Base-by-base conservation (phyloP, 495 filamentous ascomycete genomes). In the Hyaloscypha bicolor region DNA sequence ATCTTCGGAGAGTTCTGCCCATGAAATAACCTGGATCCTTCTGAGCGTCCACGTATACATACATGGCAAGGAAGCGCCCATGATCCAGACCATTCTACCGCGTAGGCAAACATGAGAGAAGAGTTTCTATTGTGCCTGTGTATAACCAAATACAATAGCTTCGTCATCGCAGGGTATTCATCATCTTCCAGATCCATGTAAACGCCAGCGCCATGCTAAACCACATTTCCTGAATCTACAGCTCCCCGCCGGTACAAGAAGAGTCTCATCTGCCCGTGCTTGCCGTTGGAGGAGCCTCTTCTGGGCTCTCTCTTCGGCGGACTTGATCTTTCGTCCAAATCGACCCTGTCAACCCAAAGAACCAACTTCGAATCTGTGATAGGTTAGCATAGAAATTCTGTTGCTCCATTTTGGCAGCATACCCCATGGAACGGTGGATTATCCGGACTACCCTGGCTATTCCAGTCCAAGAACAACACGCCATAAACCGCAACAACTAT, bases 391-490 rank as follows among this genome's bases (percentile, higher is more conserved):
- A 9, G 32, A 12, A 31, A 4, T 25, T 21, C 19, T 35, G 12
- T 19, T 4, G 31, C 16, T 21, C 16, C 9, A 53, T 39, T 22
- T 25, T 39, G 30, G 19, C 64, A 72, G 16, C 56, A 45, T 64
- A 88, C 87, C 19, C 76, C 84, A 63, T 87, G 80, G 74, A 93
- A 90, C 2, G 89, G 88, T 55, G 84, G 82, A 30, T 81, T 80
- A 63, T 84, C 81, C 19, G 82, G 78, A 65, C 65, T 57, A 3
- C 62, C 66, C 30, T 63, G 45, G 16, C 21, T 70, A 30, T 84
- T 83, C 88, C 88, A 93, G 63, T 97, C 89, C 85, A 93, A 86
- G 70, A 91, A 93, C 9, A 96, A 80, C 31, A 93, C 80, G 6
- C 86, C 80, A 74, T 94, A 96, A n/a, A 87, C 74, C 14, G 90